Evolutionary conservation across 2,329 filamentous ascomycete genomes (phyloP).

Genomic region (Alternaria triticimaculans): DNA sequence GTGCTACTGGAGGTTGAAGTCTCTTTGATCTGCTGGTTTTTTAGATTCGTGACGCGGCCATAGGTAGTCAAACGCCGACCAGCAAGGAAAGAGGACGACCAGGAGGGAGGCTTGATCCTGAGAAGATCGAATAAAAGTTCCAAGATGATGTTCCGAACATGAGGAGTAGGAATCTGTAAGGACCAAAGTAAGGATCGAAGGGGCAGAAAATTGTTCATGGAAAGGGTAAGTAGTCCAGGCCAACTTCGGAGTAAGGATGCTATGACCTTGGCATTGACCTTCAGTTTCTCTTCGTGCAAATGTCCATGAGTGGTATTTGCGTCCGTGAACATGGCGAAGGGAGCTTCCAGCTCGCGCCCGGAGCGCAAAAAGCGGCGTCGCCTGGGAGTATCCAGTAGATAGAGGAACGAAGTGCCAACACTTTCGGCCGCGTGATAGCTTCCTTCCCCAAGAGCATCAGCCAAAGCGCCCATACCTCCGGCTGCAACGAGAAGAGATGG

Average conservation of each 20-base stretch:
- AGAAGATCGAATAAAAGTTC: slow-evolving; percentile 85
- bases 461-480: slow-evolving; percentile 83
- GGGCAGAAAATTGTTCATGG: slow-evolving; percentile 85
- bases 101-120: slow-evolving; percentile 89
- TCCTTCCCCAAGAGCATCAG: slow-evolving; percentile 90
- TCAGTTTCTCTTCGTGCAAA: slow-evolving; percentile 69
- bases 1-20: slow-evolving; percentile 69
- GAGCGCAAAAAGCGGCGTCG: slow-evolving; percentile 82
- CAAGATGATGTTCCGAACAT: slow-evolving; percentile 76
- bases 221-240: slow-evolving; percentile 87
- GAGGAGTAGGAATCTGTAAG: slow-evolving; percentile 63
- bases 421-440: slow-evolving; percentile 93
- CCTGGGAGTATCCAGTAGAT: slow-evolving; percentile 83
- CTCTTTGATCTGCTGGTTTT: slow-evolving; percentile 63
- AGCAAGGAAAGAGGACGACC: slow-evolving; percentile 94
- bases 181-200: slow-evolving; percentile 79
- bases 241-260: slow-evolving; percentile 90
- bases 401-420: slow-evolving; percentile 84
- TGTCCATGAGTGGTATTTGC: slow-evolving; percentile 61
- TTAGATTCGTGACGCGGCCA: slow-evolving; percentile 87
- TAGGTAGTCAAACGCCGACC: slow-evolving; percentile 94
- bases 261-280: slow-evolving; percentile 91
- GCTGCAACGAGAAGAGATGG: slow-evolving; percentile 81
- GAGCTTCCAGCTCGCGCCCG: slow-evolving; percentile 85
- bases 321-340: slow-evolving; percentile 91